These are phyloP conservation scores for Penicillium sp. DNA, from an alignment of 2,329 filamentous ascomycete genomes.

Conservation along the genomic window DNA sequence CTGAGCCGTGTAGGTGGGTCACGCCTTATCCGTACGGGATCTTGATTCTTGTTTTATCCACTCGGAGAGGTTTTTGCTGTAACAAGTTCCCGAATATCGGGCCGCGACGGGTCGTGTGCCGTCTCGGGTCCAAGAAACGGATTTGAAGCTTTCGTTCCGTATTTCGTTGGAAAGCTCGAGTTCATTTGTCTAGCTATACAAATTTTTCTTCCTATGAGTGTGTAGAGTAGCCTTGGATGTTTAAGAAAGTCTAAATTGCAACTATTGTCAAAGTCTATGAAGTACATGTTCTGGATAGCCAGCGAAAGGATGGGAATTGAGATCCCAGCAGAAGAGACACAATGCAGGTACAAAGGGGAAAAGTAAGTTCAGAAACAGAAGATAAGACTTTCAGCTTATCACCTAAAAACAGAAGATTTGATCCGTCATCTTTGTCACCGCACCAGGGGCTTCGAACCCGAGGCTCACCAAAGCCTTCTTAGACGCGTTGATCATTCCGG, in stretches of 20 bases:
- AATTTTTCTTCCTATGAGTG: too few species aligned
- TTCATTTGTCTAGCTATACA: too few species aligned
- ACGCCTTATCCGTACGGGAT: background rate
- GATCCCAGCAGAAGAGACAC: background rate
- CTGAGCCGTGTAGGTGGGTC: background rate
- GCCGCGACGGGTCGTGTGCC: too few species aligned
- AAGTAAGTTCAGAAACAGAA: background rate
- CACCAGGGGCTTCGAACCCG: constrained; percentile 53
- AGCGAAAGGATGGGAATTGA: background rate
- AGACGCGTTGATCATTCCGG: constrained; percentile 57
- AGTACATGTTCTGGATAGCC: background rate
- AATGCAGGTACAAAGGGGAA: background rate
- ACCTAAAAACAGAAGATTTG: constrained; percentile 55
- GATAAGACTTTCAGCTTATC: background rate
- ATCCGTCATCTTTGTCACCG: constrained; percentile 53
- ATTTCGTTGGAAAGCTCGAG: too few species aligned
- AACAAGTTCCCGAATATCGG: too few species aligned
- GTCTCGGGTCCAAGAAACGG: too few species aligned
- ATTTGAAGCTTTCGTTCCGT: too few species aligned
- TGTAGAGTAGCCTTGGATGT: background rate
- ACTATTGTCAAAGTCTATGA: background rate
- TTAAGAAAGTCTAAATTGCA: background rate
- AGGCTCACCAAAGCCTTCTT: constrained; percentile 52
- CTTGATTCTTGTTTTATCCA: too few species aligned
- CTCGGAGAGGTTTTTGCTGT: too few species aligned